Evolutionary conservation across 2,329 filamentous ascomycete species (phyloP).

Genomic region (Neospermospora avenae): DNA sequence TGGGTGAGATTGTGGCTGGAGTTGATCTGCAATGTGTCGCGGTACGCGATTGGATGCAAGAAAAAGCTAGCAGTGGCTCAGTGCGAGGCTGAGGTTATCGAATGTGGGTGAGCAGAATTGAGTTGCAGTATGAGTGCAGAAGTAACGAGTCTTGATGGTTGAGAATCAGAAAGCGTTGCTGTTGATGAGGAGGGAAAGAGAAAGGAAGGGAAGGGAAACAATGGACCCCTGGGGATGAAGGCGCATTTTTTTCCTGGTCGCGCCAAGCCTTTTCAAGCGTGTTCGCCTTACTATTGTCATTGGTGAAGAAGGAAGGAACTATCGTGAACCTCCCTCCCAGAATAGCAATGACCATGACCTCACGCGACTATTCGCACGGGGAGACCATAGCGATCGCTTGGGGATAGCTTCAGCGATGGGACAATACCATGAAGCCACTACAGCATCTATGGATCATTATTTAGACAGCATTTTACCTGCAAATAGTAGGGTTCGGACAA

Average conservation of each 20-base stretch:
- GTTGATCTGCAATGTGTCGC: not conserved
- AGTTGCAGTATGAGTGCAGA: conserved; percentile 1
- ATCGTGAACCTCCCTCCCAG: not conserved
- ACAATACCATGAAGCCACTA: not conserved
- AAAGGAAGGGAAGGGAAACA: not conserved
- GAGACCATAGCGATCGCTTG: not conserved
- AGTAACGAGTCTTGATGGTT: not conserved
- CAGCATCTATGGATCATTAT: not conserved
- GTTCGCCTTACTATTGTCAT: too few species aligned
- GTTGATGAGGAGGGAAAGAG: not conserved
- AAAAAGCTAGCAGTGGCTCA: not conserved
- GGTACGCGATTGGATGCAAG: not conserved
- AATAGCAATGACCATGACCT: not conserved
- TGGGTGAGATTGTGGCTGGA: not conserved
- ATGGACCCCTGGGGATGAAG: not conserved
- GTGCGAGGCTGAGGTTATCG: not conserved
- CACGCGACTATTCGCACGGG: not conserved
- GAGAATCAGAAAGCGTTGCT: not conserved
- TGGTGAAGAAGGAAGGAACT: not conserved
- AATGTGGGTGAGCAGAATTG: not conserved
- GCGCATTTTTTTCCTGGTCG: not conserved
- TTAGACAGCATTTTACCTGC: not conserved
- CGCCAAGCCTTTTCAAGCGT: not conserved
- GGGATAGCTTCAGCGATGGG: too few species aligned
- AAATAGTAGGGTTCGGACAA: not conserved